Base-by-base conservation (phyloP, 768 basidiomycete species). In the Termitomyces sp. region DNA sequence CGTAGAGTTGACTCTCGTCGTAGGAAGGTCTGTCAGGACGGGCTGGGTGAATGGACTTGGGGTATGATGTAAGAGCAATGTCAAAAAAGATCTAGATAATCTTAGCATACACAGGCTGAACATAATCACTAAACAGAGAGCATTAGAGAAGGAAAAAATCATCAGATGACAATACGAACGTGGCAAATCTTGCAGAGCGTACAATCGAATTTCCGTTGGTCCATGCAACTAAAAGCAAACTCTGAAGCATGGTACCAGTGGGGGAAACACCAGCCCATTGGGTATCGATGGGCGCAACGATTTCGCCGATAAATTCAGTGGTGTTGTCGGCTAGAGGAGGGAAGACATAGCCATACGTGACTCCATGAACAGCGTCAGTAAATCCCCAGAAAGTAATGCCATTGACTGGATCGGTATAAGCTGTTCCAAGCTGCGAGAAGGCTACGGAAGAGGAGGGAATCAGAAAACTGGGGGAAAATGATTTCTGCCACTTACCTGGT, bases 181-280 rank as follows among this genome's bases (percentile, higher is more conserved):
- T 80, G 1, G 83, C 76, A 42, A 70, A 75, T 56, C 83, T 78
- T 17, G 80, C 73, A 0, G 83, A 81, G 52, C 72, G 67, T 11
- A 86, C 80, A 60, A 86, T 77, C 4, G 65, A 61, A 55, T 75
- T 73, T n/a, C 71, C 76, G 62, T 83, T 80, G 1, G 81, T 74
- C 85, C 85, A 86, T 6, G 83, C 83, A 31, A 84, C 78, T 45
- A 86, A 66, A 28, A 86, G 72, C 37, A 85, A 72, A 64, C 78
- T 78, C 61, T 77, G 68, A 44, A 80, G 62, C 83, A 86, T 85
- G 33, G 76, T 71, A 9, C 81, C 81, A 14, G 73, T 78, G 6
- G 83, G 76, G 8, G 80, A 70, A 33, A 78, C 67, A 51, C 84
- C 84, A 17, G 75, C 75, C 84, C 84, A 86, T 71, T 74, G 63